Conservation (phyloP, 805 yeast species). For the Blastobotrys americana region DNA sequence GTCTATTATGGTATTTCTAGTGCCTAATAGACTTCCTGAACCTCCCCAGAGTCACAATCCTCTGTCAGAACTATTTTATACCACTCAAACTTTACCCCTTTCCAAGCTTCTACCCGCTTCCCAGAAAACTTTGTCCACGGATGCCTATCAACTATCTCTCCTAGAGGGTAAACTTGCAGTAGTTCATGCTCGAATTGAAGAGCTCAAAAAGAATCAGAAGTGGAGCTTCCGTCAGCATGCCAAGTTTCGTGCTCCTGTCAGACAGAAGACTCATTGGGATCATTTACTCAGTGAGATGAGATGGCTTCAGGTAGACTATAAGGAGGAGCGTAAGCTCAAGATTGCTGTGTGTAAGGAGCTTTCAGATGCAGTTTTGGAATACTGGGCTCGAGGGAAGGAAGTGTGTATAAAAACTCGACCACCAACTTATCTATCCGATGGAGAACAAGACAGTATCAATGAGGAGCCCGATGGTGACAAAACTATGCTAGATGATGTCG, state of each 20-base stretch:
- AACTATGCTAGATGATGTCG: conserved; percentile 2
- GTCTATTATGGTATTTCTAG: conserved; percentile 24
- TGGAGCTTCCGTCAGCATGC: conserved; percentile 90
- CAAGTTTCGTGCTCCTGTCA: conserved; percentile 58
- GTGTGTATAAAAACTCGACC: conserved; percentile 51
- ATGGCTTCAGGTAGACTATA: conserved; percentile 77
- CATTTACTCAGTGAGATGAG: conserved; percentile 64
- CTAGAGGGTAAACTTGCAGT: conserved; percentile 90
- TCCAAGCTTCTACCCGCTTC: conserved; percentile 75
- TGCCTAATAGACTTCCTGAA: conserved; percentile 32
- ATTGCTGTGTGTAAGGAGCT: conserved; percentile 60
- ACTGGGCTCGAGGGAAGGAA: conserved; percentile 66
- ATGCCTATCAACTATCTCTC: conserved; percentile 73
- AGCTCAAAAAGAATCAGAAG: conserved; percentile 72
- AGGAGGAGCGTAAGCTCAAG: conserved; percentile 62
- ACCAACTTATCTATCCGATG: conserved; percentile 29
- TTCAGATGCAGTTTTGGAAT: conserved; percentile 68
- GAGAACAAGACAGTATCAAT: conserved; percentile 10
- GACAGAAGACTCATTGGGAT: conserved; percentile 59
- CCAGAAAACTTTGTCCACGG: conserved; percentile 80
- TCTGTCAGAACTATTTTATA: conserved; percentile 76
- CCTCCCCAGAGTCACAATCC: conserved; percentile 35
- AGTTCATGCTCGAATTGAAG: conserved; percentile 84
- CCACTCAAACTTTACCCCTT: conserved; percentile 81
- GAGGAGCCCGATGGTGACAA: conserved; percentile 12